Evolutionary conservation across 148 eudicot species (phyloP).

Genomic region (Pouteria glomerata): DNA sequence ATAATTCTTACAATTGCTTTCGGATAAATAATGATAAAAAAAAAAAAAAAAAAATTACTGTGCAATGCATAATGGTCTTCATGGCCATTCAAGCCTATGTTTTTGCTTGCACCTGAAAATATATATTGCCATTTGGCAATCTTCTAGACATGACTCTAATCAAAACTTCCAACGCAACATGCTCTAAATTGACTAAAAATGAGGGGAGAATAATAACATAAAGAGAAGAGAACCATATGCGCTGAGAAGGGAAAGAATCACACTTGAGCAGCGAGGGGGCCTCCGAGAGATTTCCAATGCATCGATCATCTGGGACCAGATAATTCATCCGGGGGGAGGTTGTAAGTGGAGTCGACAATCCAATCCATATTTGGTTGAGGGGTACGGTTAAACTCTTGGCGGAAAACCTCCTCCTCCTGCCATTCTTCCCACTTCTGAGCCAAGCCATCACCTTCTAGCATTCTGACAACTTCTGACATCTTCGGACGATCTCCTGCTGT

Average conservation of each 20-base stretch:
- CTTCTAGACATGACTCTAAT: constrained; percentile 3
- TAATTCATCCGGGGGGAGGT: constrained; percentile 41
- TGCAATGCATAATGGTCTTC: no score
- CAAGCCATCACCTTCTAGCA: constrained; percentile 62
- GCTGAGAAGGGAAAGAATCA: constrained; percentile 8
- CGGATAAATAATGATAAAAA: no score
- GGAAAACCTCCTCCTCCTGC: constrained; percentile 45
- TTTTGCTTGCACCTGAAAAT: constrained; percentile 4
- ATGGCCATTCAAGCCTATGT: neutral
- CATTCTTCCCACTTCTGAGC: constrained; percentile 60
- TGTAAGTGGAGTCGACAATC: constrained; percentile 43
- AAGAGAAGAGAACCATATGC: constrained; percentile 11
- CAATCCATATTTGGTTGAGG: constrained; percentile 27
- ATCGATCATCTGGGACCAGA: constrained; percentile 49
- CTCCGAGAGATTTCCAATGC: constrained; percentile 1
- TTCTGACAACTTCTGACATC: no score
- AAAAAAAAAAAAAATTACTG: no score
- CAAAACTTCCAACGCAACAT: constrained; percentile 2
- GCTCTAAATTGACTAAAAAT: neutral
- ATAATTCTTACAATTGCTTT: no score
- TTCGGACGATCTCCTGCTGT: constrained; percentile 45
- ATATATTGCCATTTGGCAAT: neutral
- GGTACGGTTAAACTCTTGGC: constrained; percentile 27
- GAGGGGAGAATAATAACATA: neutral
- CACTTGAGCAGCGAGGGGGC: no score